phyloP scores from a whole-genome alignment of 768 basidiomycete species.

The Mycena pura region DNA sequence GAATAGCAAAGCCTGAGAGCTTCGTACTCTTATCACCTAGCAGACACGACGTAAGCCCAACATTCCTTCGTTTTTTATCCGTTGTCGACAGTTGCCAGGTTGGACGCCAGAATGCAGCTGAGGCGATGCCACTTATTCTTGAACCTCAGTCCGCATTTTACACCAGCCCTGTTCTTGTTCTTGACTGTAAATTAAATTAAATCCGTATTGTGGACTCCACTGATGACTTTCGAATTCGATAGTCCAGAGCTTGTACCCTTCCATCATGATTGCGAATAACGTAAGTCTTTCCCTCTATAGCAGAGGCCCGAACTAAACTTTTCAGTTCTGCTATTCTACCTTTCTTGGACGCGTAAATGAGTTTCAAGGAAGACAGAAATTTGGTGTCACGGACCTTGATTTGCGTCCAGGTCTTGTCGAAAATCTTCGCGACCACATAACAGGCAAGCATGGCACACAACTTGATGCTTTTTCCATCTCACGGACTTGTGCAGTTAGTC shows the following conservation, averaged over 20 bases:
- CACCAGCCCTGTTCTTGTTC: conserved; percentile 87
- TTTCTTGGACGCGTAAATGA: conserved; percentile 88
- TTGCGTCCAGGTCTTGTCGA: conserved; percentile 72
- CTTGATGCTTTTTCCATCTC: background rate
- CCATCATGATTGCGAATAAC: conserved; percentile 98
- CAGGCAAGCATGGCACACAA: conserved; percentile 52
- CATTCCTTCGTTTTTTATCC: conserved; percentile 3
- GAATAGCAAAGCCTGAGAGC: conserved; percentile 94
- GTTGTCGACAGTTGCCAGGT: conserved; percentile 59
- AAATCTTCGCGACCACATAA: conserved; percentile 77
- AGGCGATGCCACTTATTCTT: conserved; percentile 94
- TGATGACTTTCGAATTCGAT: too few relatives aligned
- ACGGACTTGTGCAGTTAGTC: conserved; percentile 67
- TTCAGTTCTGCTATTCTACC: conserved; percentile 88
- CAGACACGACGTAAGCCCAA: conserved; percentile 80
- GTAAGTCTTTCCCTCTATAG: background rate
- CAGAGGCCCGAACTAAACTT: background rate
- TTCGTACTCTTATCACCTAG: conserved; percentile 92
- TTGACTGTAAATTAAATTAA: conserved; percentile 97
- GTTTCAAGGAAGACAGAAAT: conserved; percentile 88
- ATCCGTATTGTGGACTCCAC: too few relatives aligned
- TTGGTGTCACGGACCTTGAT: conserved; percentile 82
- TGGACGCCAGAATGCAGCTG: conserved; percentile 93
- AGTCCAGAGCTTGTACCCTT: conserved; percentile 98
- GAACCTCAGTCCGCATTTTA: conserved; percentile 95